A percentile compares a stretch with the other conserved stretches of the same genome.
phyloP scores from a whole-genome alignment of 129 eudicot genomes.

The Helianthus annuus region DNA sequence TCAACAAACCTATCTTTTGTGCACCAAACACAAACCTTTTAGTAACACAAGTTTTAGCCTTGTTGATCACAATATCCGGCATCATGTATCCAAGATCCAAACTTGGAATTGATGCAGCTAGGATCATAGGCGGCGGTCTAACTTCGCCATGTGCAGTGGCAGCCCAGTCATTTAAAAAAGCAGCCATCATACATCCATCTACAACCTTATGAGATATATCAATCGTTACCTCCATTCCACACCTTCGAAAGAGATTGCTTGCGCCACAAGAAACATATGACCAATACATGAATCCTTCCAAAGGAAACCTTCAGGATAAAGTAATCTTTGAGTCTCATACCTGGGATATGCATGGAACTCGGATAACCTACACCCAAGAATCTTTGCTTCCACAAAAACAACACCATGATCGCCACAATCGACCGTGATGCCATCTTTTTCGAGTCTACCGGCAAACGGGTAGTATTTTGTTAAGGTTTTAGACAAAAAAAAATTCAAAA shows the following conservation, averaged over 20 bases:
- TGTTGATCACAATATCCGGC: slow-evolving; percentile 11
- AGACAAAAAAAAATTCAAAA: slow-evolving; percentile 20
- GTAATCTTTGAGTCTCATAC: slow-evolving; percentile 5
- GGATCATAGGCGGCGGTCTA: slow-evolving; percentile 16
- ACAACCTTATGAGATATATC: slow-evolving; percentile 33
- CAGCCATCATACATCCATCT: slow-evolving; percentile 16
- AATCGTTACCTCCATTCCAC: slow-evolving; percentile 26
- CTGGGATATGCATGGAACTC: slow-evolving; percentile 23
- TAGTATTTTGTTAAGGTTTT: slow-evolving; percentile 33
- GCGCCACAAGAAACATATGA: slow-evolving; percentile 16
- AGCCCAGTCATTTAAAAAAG: slow-evolving; percentile 37
- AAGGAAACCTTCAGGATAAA: slow-evolving; percentile 24
- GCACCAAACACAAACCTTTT: slow-evolving; percentile 27
- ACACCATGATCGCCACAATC: slow-evolving; percentile 30
- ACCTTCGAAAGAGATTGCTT: slow-evolving; percentile 21
- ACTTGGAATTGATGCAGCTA: background rate
- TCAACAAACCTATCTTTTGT: slow-evolving; percentile 2
- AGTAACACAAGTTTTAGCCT: slow-evolving; percentile 12
- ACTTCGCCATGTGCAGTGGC: slow-evolving; percentile 19
- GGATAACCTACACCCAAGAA: background rate
- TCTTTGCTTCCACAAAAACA: slow-evolving; percentile 9
- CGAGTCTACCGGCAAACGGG: slow-evolving; percentile 34
- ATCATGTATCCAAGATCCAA: background rate
- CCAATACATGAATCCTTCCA: slow-evolving; percentile 25
- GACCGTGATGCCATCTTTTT: slow-evolving; percentile 24